phyloP scores from a whole-genome alignment of 352 stramenopile species.

The Elongisporangium senticosum region DNA sequence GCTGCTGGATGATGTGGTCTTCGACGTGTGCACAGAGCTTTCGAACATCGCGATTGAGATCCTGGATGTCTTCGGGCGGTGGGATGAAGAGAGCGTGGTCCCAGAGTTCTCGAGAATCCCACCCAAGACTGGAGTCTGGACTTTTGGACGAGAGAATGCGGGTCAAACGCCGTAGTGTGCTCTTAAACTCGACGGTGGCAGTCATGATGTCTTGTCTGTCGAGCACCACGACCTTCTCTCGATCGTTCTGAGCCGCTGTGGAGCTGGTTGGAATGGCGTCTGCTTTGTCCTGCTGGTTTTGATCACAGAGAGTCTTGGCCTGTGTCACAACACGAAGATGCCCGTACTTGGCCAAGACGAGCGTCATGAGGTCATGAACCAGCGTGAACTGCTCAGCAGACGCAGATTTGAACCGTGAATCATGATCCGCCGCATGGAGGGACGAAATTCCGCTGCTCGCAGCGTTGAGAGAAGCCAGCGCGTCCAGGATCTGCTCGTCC shows the following conservation, averaged over 20 bases:
- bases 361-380: constrained; percentile 19
- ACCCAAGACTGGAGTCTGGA: constrained; percentile 39
- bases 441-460: background rate
- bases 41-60: constrained; percentile 34
- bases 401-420: background rate
- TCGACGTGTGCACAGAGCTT: constrained; percentile 30
- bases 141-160: constrained; percentile 30
- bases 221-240: constrained; percentile 23
- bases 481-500: constrained; percentile 15
- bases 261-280: background rate
- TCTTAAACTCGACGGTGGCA: constrained; percentile 27
- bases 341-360: constrained; percentile 22
- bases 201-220: constrained; percentile 15
- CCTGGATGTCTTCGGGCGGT: constrained; percentile 38
- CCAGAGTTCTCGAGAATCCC: constrained; percentile 44
- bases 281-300: background rate
- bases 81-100: constrained; percentile 60
- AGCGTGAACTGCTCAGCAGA: constrained; percentile 3
- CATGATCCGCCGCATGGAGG: background rate
- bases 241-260: background rate
- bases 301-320: background rate
- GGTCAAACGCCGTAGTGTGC: constrained; percentile 17
- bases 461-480: background rate
- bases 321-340: constrained; percentile 12
- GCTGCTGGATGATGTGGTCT: constrained; percentile 13